Percentiles rank a stretch among this genome's conserved stretches.
These are phyloP conservation scores for Yarrowia sp. DNA, from an alignment of 805 yeast species.

Conservation along the genomic window DNA sequence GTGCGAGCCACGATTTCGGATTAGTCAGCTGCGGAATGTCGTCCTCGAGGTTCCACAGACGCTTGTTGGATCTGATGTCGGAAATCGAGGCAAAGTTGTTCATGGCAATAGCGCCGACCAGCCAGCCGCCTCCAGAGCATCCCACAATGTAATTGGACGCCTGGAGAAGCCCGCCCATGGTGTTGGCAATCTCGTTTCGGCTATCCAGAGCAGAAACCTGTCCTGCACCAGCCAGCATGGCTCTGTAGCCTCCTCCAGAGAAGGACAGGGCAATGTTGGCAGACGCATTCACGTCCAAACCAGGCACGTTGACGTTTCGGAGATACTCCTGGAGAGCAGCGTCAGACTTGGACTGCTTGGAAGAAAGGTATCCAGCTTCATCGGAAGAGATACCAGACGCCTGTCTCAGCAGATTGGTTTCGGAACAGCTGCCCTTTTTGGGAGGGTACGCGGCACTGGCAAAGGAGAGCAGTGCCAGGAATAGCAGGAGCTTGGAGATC, in stretches of 20 bases:
- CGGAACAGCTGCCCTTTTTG: too few species aligned
- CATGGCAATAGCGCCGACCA: conserved; percentile 67
- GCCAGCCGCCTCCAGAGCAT: conserved; percentile 85
- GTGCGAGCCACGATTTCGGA: not conserved
- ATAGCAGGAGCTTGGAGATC: too few species aligned
- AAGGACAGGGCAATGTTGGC: conserved; percentile 56
- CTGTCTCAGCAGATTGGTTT: conserved; percentile 2
- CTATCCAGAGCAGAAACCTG: conserved; percentile 76
- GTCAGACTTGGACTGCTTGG: conserved; percentile 44
- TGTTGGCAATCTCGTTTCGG: conserved; percentile 58
- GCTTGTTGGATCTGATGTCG: conserved; percentile 55
- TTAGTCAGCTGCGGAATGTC: not conserved
- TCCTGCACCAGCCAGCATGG: conserved; percentile 86
- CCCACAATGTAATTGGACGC: conserved; percentile 73
- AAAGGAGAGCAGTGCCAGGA: too few species aligned
- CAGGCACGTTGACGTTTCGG: conserved; percentile 55
- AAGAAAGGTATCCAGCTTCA: not conserved
- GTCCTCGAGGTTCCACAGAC: conserved; percentile 68
- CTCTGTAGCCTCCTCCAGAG: conserved; percentile 92
- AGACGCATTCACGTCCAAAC: conserved; percentile 54
- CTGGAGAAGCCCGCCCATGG: conserved; percentile 76
- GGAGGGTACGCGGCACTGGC: too few species aligned
- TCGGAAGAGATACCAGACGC: not conserved
- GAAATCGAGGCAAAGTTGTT: conserved; percentile 55
- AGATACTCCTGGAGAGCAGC: conserved; percentile 55